A percentile compares a stretch with the other conserved stretches of the same genome.
Evolutionary conservation across 164 flowering plant species (phyloP).

Genomic region (Amborella trichopoda): DNA sequence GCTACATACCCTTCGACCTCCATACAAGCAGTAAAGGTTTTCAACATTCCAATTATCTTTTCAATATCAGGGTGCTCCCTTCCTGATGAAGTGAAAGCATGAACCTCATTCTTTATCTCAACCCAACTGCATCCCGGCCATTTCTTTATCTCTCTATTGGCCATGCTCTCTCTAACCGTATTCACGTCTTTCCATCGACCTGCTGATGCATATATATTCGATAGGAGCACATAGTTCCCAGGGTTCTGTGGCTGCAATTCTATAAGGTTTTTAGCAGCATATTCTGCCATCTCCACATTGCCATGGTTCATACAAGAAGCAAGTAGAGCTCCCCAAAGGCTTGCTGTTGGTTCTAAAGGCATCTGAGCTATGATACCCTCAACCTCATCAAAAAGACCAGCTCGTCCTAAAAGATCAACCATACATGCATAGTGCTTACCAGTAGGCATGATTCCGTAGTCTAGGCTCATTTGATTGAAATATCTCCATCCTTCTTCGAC

Average conservation of each 20-base stretch:
- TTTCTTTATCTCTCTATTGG: constrained; percentile 9
- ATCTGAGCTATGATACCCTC: constrained; percentile 18
- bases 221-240: constrained; percentile 14
- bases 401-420: constrained; percentile 20
- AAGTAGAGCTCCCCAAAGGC: constrained; percentile 26
- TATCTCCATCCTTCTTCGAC: constrained; percentile 18
- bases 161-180: constrained; percentile 12
- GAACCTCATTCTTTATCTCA: constrained; percentile 11
- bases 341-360: constrained; percentile 19
- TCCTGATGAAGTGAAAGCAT: constrained; percentile 9
- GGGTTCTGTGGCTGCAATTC: constrained; percentile 22
- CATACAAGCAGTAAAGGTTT: background rate
- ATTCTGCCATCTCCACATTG: constrained; percentile 23
- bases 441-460: constrained; percentile 14
- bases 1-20: background rate
- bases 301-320: constrained; percentile 13
- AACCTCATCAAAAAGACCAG: constrained; percentile 11
- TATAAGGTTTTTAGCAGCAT: constrained; percentile 11
- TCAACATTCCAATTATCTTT: background rate
- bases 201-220: constrained; percentile 14
- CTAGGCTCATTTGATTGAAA: constrained; percentile 12
- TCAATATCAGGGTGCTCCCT: background rate
- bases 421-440: constrained; percentile 20
- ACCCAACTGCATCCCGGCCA: constrained; percentile 20
- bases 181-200: constrained; percentile 19